Percentiles rank a stretch among this genome's conserved stretches.
phyloP scores from a whole-genome alignment of 2,329 filamentous ascomycete genomes.

The Chalaropsis thielavioides region DNA sequence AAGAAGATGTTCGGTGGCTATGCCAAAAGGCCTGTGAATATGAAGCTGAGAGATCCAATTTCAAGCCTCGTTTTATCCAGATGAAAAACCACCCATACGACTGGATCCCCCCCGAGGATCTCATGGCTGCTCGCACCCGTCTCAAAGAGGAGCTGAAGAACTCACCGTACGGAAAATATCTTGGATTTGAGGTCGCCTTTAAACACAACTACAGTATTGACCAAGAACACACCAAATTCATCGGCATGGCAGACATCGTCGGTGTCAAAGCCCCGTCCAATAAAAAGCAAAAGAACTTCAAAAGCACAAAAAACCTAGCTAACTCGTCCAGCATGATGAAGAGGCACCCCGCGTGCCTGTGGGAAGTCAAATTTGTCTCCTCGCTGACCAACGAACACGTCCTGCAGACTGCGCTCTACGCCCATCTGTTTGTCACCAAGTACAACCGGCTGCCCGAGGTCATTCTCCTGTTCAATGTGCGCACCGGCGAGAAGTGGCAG shows the following conservation, averaged over 20 bases:
- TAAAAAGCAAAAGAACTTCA: not conserved
- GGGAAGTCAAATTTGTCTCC: conserved; percentile 25
- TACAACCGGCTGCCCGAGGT: conserved; percentile 17
- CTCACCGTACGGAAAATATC: not conserved
- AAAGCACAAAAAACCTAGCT: not conserved
- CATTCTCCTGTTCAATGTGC: conserved; percentile 22
- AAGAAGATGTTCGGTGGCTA: conserved; percentile 20
- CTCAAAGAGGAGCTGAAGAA: conserved; percentile 18
- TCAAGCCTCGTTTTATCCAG: conserved; percentile 21
- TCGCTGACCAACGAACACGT: conserved; percentile 21
- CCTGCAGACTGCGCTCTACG: conserved; percentile 22
- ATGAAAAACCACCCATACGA: conserved; percentile 22
- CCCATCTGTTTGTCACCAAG: conserved; percentile 19
- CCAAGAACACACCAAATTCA: not conserved
- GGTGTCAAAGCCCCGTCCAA: conserved; percentile 2
- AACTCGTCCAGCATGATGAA: not conserved
- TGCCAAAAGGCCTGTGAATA: conserved; percentile 22
- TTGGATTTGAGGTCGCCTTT: conserved; percentile 7
- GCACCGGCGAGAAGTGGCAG: conserved; percentile 22
- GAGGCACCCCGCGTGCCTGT: conserved; percentile 18
- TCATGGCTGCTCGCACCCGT: conserved; percentile 20
- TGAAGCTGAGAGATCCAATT: conserved; percentile 21
- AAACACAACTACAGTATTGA: not conserved
- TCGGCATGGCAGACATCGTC: conserved; percentile 6
- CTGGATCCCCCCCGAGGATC: conserved; percentile 21